A percentile compares a stretch with the other conserved stretches of the same genome.
Evolutionary conservation across 2,329 filamentous ascomycete species (phyloP).

Genomic region (Penicillium sp.): DNA sequence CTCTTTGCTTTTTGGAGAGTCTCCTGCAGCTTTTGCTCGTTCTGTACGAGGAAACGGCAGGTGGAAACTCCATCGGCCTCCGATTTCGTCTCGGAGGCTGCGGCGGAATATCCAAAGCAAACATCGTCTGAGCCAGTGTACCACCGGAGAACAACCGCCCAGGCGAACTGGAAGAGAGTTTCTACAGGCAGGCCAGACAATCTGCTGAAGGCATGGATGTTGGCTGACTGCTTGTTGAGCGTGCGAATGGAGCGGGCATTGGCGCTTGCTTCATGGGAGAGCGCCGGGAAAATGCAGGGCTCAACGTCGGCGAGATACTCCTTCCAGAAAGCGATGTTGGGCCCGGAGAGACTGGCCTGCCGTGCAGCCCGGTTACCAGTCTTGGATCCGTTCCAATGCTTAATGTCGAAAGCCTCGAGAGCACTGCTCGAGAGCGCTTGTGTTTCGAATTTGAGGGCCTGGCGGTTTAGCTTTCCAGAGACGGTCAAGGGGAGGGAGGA

Average conservation of each 20-base stretch:
- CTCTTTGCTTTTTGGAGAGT: constrained; percentile 18
- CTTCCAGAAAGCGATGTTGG: constrained; percentile 40
- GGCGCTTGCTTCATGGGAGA: constrained; percentile 12
- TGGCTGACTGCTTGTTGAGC: constrained; percentile 15
- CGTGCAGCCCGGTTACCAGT: constrained; percentile 8
- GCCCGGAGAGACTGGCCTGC: constrained; percentile 17
- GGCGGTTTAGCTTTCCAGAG: constrained; percentile 29
- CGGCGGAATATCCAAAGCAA: constrained; percentile 39
- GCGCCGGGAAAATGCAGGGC: constrained; percentile 40
- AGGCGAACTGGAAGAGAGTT: constrained; percentile 35
- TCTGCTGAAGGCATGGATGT: constrained; percentile 22
- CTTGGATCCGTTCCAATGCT: constrained; percentile 13
- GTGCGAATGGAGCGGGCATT: constrained; percentile 10
- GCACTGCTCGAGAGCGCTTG: constrained; percentile 7
- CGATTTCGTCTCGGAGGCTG: constrained; percentile 32
- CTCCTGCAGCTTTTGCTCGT: constrained; percentile 18
- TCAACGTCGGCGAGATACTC: constrained; percentile 38
- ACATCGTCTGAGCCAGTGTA: constrained; percentile 40
- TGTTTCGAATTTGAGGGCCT: constrained; percentile 13
- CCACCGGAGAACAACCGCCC: constrained; percentile 38
- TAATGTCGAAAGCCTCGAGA: constrained; percentile 15
- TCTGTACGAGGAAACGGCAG: constrained; percentile 22
- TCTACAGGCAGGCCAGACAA: constrained; percentile 16
- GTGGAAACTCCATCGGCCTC: constrained; percentile 10
- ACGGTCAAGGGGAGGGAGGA: constrained; percentile 26